These are phyloP conservation scores for Tagetes patula DNA, from an alignment of 129 eudicot genomes.

Conservation along the genomic window DNA sequence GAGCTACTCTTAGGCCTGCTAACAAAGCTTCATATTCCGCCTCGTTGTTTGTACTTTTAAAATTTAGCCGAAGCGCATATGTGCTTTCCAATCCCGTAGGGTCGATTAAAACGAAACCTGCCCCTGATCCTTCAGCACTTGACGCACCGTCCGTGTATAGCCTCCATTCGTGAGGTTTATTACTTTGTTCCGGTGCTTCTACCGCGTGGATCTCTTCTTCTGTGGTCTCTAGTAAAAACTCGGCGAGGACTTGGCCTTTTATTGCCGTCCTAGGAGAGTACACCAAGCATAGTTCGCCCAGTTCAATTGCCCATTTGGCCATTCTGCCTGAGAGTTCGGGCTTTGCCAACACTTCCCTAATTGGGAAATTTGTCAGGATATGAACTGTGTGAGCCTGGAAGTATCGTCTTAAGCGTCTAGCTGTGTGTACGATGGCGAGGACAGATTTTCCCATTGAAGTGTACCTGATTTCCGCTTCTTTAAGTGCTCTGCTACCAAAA, in stretches of 20 bases:
- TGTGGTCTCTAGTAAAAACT: neutral
- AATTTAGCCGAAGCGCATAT: neutral
- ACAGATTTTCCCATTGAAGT: neutral
- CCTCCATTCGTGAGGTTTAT: too few species aligned
- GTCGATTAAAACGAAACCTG: neutral
- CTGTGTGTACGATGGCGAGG: neutral
- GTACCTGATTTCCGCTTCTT: neutral
- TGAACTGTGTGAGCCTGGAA: neutral
- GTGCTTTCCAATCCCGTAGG: neutral
- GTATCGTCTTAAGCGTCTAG: neutral
- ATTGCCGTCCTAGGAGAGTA: neutral
- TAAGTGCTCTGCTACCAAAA: neutral
- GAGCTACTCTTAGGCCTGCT: neutral
- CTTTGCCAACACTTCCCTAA: neutral
- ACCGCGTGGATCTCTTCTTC: too few species aligned
- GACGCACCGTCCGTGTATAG: neutral
- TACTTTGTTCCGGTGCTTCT: too few species aligned
- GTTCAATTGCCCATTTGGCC: neutral
- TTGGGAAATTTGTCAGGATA: neutral
- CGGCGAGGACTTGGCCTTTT: neutral
- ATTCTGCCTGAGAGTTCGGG: neutral
- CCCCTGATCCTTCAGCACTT: neutral
- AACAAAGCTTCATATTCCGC: neutral
- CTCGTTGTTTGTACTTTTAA: neutral
- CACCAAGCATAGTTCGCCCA: neutral